phyloP scores from a whole-genome alignment of 352 stramenopile genomes.

The Phytophthora megakarya region DNA sequence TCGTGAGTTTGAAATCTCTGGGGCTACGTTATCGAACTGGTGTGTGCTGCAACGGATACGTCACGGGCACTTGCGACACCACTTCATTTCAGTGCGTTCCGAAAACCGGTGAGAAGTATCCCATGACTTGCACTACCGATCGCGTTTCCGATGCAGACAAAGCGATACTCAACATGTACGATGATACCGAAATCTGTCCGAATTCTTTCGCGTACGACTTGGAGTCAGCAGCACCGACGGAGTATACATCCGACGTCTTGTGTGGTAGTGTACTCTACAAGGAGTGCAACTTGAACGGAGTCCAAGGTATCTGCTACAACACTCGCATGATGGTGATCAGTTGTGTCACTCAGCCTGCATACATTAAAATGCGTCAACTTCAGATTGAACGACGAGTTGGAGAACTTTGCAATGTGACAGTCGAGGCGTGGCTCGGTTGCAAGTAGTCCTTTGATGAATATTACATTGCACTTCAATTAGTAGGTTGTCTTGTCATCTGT shows the following conservation, averaged over 20 bases:
- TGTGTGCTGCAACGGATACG: slow-evolving; percentile 46
- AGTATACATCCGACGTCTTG: slow-evolving; percentile 29
- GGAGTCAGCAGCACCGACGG: slow-evolving; percentile 22
- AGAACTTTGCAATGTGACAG: slow-evolving; percentile 25
- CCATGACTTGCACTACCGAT: slow-evolving; percentile 29
- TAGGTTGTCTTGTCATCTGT: no score
- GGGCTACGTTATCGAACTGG: slow-evolving; percentile 30
- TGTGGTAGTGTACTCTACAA: slow-evolving; percentile 44
- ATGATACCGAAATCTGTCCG: slow-evolving; percentile 18
- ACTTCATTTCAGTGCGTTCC: slow-evolving; percentile 34
- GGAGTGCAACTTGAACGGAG: slow-evolving; percentile 29
- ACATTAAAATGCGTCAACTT: slow-evolving; percentile 38
- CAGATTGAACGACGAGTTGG: slow-evolving; percentile 42
- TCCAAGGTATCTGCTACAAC: slow-evolving; percentile 50
- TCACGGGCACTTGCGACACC: slow-evolving; percentile 26
- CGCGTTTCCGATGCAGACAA: slow-evolving; percentile 28
- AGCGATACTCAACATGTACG: slow-evolving; percentile 18
- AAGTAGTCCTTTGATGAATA: no score
- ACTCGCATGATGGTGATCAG: slow-evolving; percentile 49
- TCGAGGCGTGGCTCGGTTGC: slow-evolving; percentile 47
- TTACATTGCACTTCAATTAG: no score
- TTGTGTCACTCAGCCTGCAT: slow-evolving; percentile 34
- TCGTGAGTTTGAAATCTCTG: slow-evolving; percentile 26
- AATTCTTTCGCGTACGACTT: slow-evolving; percentile 31
- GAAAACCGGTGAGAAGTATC: slow-evolving; percentile 23